Percentiles rank a stretch among this genome's conserved stretches.
phyloP scores from a whole-genome alignment of 192 early-diverging fungal species.

The Haplosporangium gracile region DNA sequence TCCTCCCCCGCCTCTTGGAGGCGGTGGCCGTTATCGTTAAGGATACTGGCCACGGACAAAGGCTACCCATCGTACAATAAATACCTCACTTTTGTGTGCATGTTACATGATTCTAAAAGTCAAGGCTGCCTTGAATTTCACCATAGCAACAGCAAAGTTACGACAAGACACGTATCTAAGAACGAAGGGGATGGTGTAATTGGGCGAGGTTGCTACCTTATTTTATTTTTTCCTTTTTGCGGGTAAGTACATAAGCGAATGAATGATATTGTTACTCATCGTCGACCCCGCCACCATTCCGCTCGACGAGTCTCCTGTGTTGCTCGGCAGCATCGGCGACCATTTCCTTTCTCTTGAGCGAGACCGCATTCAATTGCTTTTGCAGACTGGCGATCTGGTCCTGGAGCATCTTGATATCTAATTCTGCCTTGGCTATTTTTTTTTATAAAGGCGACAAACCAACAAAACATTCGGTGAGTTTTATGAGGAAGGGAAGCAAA shows the following conservation, averaged over 20 bases:
- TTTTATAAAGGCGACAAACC: neutral
- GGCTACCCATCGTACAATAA: neutral
- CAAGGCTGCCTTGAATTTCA: no score
- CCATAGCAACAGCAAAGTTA: no score
- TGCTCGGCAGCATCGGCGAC: conserved; percentile 45
- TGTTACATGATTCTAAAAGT: no score
- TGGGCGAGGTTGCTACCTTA: no score
- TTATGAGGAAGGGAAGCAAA: no score
- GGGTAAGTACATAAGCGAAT: no score
- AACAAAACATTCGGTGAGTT: no score
- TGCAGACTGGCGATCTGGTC: conserved; percentile 48
- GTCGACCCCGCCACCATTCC: conserved; percentile 9
- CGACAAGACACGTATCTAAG: no score
- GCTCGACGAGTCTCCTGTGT: conserved; percentile 25
- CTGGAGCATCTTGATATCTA: conserved; percentile 44
- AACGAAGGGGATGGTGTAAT: no score
- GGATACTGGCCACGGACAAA: neutral
- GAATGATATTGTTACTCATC: conserved; percentile 3
- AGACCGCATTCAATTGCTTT: conserved; percentile 44
- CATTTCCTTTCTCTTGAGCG: conserved; percentile 48
- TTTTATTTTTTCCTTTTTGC: neutral
- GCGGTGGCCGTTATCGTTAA: conserved; percentile 34
- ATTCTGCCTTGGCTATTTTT: conserved; percentile 28
- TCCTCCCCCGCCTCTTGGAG: conserved; percentile 40
- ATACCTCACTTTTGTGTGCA: neutral